Base-by-base conservation (phyloP, 495 filamentous ascomycete genomes). In the Lasiosphaeriaceae sp. region DNA sequence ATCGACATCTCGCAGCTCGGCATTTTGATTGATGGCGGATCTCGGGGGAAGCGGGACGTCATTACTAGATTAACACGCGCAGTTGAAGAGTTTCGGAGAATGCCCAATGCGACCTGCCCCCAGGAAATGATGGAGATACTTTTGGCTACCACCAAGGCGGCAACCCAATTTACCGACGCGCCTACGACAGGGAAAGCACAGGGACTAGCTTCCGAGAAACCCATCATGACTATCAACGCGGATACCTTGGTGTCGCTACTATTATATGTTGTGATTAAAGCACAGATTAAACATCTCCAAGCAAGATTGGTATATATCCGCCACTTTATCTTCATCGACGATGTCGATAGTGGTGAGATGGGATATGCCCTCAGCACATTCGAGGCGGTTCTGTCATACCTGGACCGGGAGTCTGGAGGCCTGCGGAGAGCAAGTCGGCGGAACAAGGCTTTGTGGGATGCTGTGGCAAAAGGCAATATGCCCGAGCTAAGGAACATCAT, bases 301-400 rank as follows among this genome's bases (percentile, higher is more conserved):
- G 92, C 95, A 20, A 81, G 93, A 16, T 69, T 97, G 44, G 75
- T 88, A 29, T 97, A 97, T 67, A 96, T 99, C 84, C 88, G 91
- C 52, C 88, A 94, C 56, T 99, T 96, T 61, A 90, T 96, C 64
- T 97, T 96, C 68, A 89, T 94, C 37, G 93, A 97, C 59, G 95
- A 97, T 77, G 92, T 97, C 12, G 95, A 99, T 54, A 93, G 85
- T 65, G 95, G 95, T 31, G 95, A 99, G 74, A 88, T 92, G 77
- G 95, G 95, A 22, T 99, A 99, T 73, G 91, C 96, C 6, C 74
- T 99, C 31, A 97, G 93, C 66, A 99, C 95, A 0, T 89, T 96
- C 49, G 95, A 99, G 72, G 95, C 90, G 0, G 95, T 99, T 4
- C 74, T 99, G 12, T 89, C 91, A 9, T 97, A 99, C 71, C 81